Evolutionary conservation across 805 yeast species (phyloP).

Genomic region (Saccharomycopsis sp.): DNA sequence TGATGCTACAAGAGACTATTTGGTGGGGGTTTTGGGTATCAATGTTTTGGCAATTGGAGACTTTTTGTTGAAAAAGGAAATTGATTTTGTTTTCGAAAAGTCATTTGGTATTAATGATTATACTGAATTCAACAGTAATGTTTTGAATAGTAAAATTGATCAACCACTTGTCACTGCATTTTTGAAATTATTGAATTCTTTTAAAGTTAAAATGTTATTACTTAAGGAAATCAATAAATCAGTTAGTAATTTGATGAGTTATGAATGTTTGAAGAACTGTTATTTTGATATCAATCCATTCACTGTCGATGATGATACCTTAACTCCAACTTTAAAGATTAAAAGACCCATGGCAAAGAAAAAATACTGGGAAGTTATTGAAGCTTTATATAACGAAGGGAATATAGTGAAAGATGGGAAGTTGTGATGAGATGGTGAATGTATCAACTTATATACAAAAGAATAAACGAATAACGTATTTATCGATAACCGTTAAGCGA

Average conservation of each 20-base stretch:
- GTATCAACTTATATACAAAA: too few relatives aligned
- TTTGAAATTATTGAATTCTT: constrained; percentile 20
- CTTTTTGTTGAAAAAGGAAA: neutral
- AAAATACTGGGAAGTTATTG: constrained; percentile 31
- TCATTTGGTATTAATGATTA: neutral
- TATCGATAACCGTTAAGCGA: too few relatives aligned
- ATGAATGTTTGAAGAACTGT: constrained; percentile 41
- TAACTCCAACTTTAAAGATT: constrained; percentile 50
- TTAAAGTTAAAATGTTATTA: constrained; percentile 21
- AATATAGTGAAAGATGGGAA: constrained; percentile 18
- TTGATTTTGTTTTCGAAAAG: neutral
- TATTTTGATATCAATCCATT: constrained; percentile 40
- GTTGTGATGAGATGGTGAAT: constrained; percentile 24
- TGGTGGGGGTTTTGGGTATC: constrained; percentile 56
- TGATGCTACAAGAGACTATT: constrained; percentile 41
- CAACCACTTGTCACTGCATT: neutral
- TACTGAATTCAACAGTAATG: neutral
- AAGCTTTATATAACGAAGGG: constrained; percentile 9
- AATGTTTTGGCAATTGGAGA: constrained; percentile 28
- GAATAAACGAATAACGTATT: constrained; percentile 40
- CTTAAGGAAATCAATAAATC: constrained; percentile 18
- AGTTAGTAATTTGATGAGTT: constrained; percentile 28
- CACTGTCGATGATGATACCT: constrained; percentile 37
- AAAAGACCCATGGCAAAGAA: constrained; percentile 38
- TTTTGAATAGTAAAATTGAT: neutral